phyloP scores from a whole-genome alignment of 1,284 basidiomycete species.

The Rhodotorula sp. region DNA sequence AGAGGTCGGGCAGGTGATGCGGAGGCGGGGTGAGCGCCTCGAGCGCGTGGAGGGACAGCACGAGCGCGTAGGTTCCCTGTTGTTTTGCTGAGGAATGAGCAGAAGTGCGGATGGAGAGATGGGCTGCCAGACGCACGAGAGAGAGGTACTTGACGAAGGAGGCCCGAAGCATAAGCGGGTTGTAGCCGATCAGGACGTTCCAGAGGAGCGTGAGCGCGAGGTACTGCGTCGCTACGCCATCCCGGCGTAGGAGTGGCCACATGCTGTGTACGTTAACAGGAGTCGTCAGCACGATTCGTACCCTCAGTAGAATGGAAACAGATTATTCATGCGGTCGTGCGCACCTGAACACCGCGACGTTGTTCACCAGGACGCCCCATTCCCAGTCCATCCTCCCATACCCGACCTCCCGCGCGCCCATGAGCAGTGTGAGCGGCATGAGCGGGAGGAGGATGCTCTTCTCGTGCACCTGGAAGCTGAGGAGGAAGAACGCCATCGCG shows the following conservation, averaged over 20 bases:
- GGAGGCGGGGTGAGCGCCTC: constrained; percentile 68
- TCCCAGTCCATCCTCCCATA: constrained; percentile 64
- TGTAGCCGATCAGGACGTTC: constrained; percentile 78
- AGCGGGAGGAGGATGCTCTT: constrained; percentile 88
- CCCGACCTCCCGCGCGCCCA: constrained; percentile 61
- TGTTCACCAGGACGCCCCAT: constrained; percentile 77
- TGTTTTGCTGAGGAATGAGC: background rate
- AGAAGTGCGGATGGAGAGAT: background rate
- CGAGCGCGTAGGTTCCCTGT: constrained; percentile 65
- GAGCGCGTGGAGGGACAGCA: constrained; percentile 63
- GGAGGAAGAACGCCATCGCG: constrained; percentile 81
- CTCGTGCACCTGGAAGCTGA: constrained; percentile 94
- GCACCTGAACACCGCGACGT: constrained; percentile 85
- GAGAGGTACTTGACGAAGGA: constrained; percentile 63
- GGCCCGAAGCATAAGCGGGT: constrained; percentile 52
- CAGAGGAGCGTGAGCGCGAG: constrained; percentile 67
- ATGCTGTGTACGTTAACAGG: constrained; percentile 60
- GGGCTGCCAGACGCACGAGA: constrained; percentile 54
- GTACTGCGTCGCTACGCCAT: constrained; percentile 76
- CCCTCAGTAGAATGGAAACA: background rate
- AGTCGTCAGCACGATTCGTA: background rate
- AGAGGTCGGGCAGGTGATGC: constrained; percentile 78
- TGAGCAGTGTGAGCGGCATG: constrained; percentile 75
- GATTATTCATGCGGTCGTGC: constrained; percentile 26
- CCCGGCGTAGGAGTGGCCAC: constrained; percentile 82